These are phyloP conservation scores for Phialophora chinensis DNA, from an alignment of 2,329 filamentous ascomycete genomes.

Conservation along the genomic window DNA sequence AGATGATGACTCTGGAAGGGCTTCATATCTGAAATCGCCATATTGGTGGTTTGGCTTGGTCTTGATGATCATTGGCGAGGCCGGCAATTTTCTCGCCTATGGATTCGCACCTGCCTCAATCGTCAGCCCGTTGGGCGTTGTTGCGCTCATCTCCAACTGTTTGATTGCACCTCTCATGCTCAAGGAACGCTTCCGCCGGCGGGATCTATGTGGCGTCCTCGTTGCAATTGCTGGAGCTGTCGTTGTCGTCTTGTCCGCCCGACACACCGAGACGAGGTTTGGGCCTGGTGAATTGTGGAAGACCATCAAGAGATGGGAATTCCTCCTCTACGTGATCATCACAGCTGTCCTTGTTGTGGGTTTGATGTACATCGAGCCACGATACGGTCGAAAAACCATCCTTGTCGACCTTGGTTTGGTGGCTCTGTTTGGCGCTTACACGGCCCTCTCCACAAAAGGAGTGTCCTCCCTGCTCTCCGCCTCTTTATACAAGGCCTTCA, in stretches of 20 bases:
- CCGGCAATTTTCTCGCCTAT: slow-evolving; percentile 95
- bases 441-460: slow-evolving; percentile 94
- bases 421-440: slow-evolving; percentile 93
- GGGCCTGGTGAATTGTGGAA: slow-evolving; percentile 89
- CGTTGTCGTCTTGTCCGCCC: slow-evolving; percentile 89
- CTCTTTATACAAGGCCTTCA: slow-evolving; percentile 84
- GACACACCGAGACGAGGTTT: slow-evolving; percentile 85
- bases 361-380: slow-evolving; percentile 81
- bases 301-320: slow-evolving; percentile 84
- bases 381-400: slow-evolving; percentile 83
- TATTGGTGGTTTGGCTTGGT: slow-evolving; percentile 97
- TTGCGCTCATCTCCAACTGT: slow-evolving; percentile 94
- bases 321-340: slow-evolving; percentile 85
- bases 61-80: slow-evolving; percentile 89
- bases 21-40: slow-evolving; percentile 83
- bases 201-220: slow-evolving; percentile 86
- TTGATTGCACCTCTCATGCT: slow-evolving; percentile 94
- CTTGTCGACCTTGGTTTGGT: slow-evolving; percentile 92
- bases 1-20: slow-evolving; percentile 55
- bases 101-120: slow-evolving; percentile 97
- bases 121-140: slow-evolving; percentile 94
- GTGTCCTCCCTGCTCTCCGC: slow-evolving; percentile 94
- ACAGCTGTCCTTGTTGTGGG: slow-evolving; percentile 74
- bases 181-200: slow-evolving; percentile 82
- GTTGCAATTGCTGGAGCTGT: slow-evolving; percentile 87